Percentiles rank a stretch among this genome's conserved stretches.
Evolutionary conservation across 768 basidiomycete species (phyloP).

Genomic region (Hygrophoropsis aurantiaca): DNA sequence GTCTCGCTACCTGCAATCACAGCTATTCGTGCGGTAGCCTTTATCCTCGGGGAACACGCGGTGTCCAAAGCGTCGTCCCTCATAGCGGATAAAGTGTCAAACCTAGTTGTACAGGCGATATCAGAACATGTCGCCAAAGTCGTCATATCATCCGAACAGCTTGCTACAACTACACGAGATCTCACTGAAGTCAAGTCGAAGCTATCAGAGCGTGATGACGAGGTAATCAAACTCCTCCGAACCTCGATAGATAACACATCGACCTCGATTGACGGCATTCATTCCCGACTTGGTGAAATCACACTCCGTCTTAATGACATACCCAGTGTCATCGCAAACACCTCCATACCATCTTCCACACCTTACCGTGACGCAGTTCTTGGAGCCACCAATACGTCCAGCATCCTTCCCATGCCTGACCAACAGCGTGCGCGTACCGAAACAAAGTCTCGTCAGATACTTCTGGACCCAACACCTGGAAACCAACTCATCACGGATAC

Average conservation of each 20-base stretch:
- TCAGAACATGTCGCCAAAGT: not conserved
- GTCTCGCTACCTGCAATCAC: not conserved
- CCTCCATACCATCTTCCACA: too few species aligned
- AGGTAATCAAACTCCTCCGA: not conserved
- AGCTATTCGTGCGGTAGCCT: constrained; percentile 1
- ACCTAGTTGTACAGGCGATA: not conserved
- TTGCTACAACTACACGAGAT: not conserved
- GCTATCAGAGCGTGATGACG: too few species aligned
- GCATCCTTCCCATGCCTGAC: too few species aligned
- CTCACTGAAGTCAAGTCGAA: not conserved
- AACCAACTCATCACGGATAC: not conserved
- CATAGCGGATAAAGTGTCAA: not conserved
- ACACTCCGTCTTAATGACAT: not conserved
- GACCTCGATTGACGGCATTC: not conserved
- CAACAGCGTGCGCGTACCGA: too few species aligned
- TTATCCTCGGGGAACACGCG: constrained; percentile 1
- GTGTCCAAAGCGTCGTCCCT: too few species aligned
- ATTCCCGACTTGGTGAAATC: not conserved
- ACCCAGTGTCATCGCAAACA: too few species aligned
- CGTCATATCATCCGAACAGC: not conserved
- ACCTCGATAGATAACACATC: not conserved
- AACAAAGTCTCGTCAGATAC: not conserved
- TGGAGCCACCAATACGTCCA: too few species aligned
- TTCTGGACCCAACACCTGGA: not conserved
- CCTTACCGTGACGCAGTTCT: too few species aligned